Base-by-base conservation (phyloP, 257 asterid genomes). In the Parsonsia alboflavescens region DNA sequence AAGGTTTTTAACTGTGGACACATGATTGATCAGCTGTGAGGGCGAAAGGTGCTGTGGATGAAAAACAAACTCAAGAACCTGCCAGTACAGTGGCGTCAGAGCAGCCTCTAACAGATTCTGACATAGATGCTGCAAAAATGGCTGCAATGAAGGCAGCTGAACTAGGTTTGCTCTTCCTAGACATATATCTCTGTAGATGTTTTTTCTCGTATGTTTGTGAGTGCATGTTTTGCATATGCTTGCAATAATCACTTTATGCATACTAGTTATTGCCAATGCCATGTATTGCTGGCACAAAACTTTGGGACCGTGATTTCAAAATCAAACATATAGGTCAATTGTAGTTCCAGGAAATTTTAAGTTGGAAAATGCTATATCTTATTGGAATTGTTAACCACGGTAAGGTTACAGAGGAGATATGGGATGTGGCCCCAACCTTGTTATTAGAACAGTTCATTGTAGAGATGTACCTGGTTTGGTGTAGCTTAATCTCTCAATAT, bases 61-160 rank as follows among this genome's bases (percentile, higher is more conserved):
- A 79, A 74, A 80, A 76, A 67, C 79, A 75, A 78, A 73, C 73
- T 58, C 71, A 50, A 73, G 82, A 66, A 73, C 58, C 71, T 75
- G 62, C 61, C 30, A 57, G 73, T 80, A 64, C 77, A 79, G 89
- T 83, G 75, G 67, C 86, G 39, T 80, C 91, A 41, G 91, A 90
- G 84, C 83, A 85, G 82, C 84, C 80, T 50, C 87, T 88, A 85
- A 88, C 86, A 44, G 96, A 89, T 77, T 87, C 98, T 74, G 98
- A 92, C 83, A 86, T 94, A 63, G 95, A 89, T 83, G 97, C 97
- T 74, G 99, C 97, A 48, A 94, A 87, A 84, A 70, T 89, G 78
- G 97, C 97, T 84, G 98, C 98, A 46, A 84, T 92, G 91, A 94
- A 85, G 84, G 99, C 98, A 70, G 99, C 99, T 80, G 98, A 95